Evolutionary conservation across 768 basidiomycete species (phyloP).

Genomic region (Daedaleopsis sinensis): DNA sequence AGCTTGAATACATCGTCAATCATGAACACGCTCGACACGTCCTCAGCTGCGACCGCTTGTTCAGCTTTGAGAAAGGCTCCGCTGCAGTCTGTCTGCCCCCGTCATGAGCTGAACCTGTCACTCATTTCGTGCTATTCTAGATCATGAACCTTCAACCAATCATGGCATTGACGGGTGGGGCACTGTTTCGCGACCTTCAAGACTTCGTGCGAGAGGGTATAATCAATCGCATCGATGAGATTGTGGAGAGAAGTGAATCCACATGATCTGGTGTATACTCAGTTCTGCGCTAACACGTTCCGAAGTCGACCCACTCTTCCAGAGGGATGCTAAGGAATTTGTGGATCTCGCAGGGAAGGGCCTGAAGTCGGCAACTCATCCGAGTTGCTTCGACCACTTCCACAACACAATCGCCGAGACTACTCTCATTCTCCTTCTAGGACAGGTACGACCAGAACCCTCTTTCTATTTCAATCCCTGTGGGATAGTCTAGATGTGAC

Average conservation of each 20-base stretch:
- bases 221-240: conserved; percentile 30
- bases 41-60: conserved; percentile 32
- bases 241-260: conserved; percentile 22
- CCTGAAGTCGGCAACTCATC: conserved; percentile 8
- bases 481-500: background rate
- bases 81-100: conserved; percentile 26
- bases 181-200: conserved; percentile 34
- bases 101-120: background rate
- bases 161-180: conserved; percentile 28
- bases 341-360: conserved; percentile 15
- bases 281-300: background rate
- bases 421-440: conserved; percentile 35
- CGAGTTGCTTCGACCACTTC: conserved; percentile 33
- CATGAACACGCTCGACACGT: conserved; percentile 31
- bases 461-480: background rate
- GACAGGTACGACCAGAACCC: conserved; percentile 25
- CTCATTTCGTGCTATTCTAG: conserved; percentile 13
- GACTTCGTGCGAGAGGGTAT: conserved; percentile 33
- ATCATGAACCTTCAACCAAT: conserved; percentile 36
- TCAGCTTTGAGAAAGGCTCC: conserved; percentile 38
- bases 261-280: background rate
- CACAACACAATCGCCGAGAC: conserved; percentile 35
- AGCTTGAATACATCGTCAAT: conserved; percentile 41
- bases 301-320: conserved; percentile 28
- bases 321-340: conserved; percentile 24